Evolutionary conservation across 1,284 basidiomycete genomes (phyloP).

Genomic region (Sphaerobolus stellatus): DNA sequence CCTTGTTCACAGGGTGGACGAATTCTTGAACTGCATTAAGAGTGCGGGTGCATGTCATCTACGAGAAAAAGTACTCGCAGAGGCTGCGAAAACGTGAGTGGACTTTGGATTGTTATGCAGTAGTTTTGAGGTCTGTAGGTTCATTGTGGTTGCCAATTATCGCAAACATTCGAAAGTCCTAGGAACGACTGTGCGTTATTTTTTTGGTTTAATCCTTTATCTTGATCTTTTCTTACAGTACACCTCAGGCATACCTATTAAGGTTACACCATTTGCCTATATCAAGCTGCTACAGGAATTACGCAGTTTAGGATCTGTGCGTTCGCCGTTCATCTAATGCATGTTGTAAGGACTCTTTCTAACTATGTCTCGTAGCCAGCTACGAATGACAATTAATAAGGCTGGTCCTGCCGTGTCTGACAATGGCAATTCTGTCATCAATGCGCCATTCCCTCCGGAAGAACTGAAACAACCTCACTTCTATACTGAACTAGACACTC

Average conservation of each 20-base stretch:
- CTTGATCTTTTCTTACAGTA: slow-evolving; percentile 67
- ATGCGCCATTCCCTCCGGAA: slow-evolving; percentile 78
- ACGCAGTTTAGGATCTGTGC: slow-evolving; percentile 54
- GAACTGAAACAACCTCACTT: slow-evolving; percentile 62
- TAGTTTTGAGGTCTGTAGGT: slow-evolving; percentile 43
- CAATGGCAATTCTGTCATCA: slow-evolving; percentile 95
- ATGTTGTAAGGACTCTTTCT: slow-evolving; percentile 21
- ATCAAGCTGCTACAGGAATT: slow-evolving; percentile 78
- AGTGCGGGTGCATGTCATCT: slow-evolving; percentile 97
- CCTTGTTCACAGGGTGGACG: slow-evolving; percentile 68
- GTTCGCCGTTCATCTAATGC: slow-evolving; percentile 14
- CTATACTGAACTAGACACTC: neutral
- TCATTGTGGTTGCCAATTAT: slow-evolving; percentile 94
- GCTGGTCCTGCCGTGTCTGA: slow-evolving; percentile 95
- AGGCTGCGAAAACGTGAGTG: slow-evolving; percentile 86
- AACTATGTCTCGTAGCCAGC: slow-evolving; percentile 11
- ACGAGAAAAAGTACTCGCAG: slow-evolving; percentile 95
- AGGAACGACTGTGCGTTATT: slow-evolving; percentile 71
- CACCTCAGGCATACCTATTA: slow-evolving; percentile 88
- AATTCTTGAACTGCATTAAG: slow-evolving; percentile 91
- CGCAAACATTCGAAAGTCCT: slow-evolving; percentile 87
- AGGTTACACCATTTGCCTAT: slow-evolving; percentile 96
- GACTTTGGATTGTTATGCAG: neutral
- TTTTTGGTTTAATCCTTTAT: neutral
- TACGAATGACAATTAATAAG: slow-evolving; percentile 83